Conservation (phyloP, 2,329 filamentous ascomycete species). For the Zymoseptoria crescenta region DNA sequence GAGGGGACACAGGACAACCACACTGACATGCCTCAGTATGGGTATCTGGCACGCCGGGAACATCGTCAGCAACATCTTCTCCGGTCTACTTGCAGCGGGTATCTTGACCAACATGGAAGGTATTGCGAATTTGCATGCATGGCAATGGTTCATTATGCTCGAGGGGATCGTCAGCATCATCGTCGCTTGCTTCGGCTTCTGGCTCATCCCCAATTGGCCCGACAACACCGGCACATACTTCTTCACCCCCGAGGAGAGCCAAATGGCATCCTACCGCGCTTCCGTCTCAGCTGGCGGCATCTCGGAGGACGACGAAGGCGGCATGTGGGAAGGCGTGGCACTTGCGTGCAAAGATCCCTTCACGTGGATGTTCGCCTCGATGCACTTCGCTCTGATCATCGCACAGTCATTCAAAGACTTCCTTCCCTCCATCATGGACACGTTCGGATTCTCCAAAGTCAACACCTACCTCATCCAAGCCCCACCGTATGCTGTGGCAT, state of each 20-base stretch:
- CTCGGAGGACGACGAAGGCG: constrained; percentile 34
- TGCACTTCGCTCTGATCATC: constrained; percentile 31
- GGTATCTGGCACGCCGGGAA: too few relatives aligned
- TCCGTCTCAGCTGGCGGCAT: constrained; percentile 40
- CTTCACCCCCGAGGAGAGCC: constrained; percentile 5
- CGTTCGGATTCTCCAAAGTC: constrained; percentile 5
- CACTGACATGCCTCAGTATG: too few relatives aligned
- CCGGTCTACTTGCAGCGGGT: too few relatives aligned
- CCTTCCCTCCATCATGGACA: constrained; percentile 4
- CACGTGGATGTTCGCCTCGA: constrained; percentile 27
- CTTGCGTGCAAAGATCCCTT: constrained; percentile 10
- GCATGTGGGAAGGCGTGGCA: constrained; percentile 13
- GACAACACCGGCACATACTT: too few relatives aligned
- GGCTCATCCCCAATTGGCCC: constrained; percentile 1
- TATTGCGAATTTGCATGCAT: too few relatives aligned
- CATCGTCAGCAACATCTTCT: too few relatives aligned
- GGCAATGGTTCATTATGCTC: too few relatives aligned
- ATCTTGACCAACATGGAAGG: too few relatives aligned
- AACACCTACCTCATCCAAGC: constrained; percentile 7
- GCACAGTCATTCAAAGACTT: constrained; percentile 16
- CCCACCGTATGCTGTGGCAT: constrained; percentile 2
- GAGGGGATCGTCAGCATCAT: too few relatives aligned
- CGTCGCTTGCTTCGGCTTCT: constrained; percentile 3
- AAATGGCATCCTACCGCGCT: constrained; percentile 5
- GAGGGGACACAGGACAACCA: too few relatives aligned